These are phyloP conservation scores for Cymbidium sinense DNA, from an alignment of 106 monocot genomes.

Conservation along the genomic window DNA sequence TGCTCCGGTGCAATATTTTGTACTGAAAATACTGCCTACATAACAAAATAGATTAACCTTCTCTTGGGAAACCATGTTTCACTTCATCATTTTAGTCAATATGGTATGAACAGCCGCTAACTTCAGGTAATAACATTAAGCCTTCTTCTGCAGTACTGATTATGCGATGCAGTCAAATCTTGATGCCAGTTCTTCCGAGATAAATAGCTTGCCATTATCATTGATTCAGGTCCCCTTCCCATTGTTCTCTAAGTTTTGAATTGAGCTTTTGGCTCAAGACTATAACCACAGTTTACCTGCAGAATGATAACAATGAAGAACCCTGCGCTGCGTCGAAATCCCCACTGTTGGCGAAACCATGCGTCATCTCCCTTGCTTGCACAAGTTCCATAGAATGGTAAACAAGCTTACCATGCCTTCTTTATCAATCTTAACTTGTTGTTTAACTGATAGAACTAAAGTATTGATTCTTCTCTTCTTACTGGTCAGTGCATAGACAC, in stretches of 20 bases:
- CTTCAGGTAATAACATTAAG: not conserved
- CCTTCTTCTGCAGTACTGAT: conserved; percentile 34
- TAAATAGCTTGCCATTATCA: conserved; percentile 69
- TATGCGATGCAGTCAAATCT: conserved; percentile 59
- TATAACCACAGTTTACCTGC: not conserved
- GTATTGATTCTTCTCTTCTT: not conserved
- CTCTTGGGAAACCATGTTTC: too few species aligned
- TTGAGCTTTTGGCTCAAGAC: not conserved
- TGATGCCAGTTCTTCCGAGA: conserved; percentile 77
- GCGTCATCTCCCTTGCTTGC: conserved; percentile 84
- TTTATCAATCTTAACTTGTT: not conserved
- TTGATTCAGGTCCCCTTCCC: conserved; percentile 46
- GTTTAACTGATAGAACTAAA: not conserved
- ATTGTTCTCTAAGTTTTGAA: not conserved
- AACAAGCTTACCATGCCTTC: not conserved
- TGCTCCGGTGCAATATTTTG: too few species aligned
- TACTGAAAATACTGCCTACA: too few species aligned
- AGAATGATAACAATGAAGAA: conserved; percentile 47
- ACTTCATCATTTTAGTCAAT: too few species aligned
- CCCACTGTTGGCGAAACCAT: conserved; percentile 67
- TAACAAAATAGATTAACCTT: too few species aligned
- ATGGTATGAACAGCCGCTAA: too few species aligned
- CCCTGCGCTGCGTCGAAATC: conserved; percentile 59
- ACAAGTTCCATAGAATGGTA: conserved; percentile 88
- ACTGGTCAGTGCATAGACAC: conserved; percentile 2